Conservation (phyloP, 2,329 filamentous ascomycete species). For the Penicillium aurantiogriseum region DNA sequence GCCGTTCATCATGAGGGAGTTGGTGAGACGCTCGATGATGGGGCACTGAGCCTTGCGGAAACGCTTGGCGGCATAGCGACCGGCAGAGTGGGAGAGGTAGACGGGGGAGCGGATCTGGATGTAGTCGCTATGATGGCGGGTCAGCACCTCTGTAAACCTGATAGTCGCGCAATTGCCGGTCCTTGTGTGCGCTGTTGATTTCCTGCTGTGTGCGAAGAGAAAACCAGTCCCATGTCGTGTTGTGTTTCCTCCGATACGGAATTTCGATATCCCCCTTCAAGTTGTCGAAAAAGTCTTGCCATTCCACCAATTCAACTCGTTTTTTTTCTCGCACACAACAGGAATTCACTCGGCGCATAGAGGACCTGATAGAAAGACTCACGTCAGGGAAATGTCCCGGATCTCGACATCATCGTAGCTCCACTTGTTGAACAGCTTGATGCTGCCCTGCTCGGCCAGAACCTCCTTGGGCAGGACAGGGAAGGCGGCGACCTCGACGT, state of each 20-base stretch:
- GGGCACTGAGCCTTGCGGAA: conserved; percentile 99
- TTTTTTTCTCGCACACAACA: conserved; percentile 17
- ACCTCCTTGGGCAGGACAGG: conserved; percentile 91
- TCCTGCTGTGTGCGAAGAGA: conserved; percentile 9
- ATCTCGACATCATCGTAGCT: conserved; percentile 99
- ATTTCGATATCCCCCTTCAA: conserved; percentile 4
- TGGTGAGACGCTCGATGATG: conserved; percentile 99
- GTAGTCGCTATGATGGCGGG: conserved; percentile 73
- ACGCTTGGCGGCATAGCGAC: conserved; percentile 97
- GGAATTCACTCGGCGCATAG: conserved; percentile 30
- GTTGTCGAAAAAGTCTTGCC: conserved; percentile 10
- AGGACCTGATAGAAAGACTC: conserved; percentile 49
- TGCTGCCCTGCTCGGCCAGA: conserved; percentile 79
- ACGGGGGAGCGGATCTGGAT: conserved; percentile 98
- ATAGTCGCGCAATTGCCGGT: conserved; percentile 9
- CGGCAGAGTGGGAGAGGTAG: conserved; percentile 98
- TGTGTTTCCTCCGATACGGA: conserved; percentile 2
- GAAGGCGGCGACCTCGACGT: conserved; percentile 82
- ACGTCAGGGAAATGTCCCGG: conserved; percentile 99
- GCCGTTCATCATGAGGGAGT: conserved; percentile 99
- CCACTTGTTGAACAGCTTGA: conserved; percentile 99
- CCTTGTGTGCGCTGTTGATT: conserved; percentile 8
- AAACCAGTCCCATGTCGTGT: background rate
- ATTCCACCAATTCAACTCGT: conserved; percentile 16
- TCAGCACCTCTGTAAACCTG: conserved; percentile 30